These are phyloP conservation scores for Beta corolliflora DNA, from an alignment of 179 eudicot genomes.

Conservation along the genomic window DNA sequence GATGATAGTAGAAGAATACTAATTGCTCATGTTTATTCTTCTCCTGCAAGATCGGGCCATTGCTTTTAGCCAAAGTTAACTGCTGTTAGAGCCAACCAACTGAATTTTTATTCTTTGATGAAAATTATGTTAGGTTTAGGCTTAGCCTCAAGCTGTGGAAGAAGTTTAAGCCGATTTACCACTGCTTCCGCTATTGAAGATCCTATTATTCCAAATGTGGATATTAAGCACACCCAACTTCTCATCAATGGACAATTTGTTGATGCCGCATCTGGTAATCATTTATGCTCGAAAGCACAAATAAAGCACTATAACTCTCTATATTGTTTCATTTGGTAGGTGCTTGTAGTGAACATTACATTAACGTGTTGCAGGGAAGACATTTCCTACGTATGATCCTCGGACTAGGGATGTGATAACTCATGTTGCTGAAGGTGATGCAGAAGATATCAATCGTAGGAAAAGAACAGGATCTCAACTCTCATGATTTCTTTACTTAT, in stretches of 20 bases:
- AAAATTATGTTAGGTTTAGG: conserved; percentile 40
- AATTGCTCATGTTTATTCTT: background rate
- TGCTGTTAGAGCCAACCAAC: background rate
- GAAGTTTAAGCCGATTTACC: conserved; percentile 46
- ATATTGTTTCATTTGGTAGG: background rate
- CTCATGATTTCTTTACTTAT: too few species aligned
- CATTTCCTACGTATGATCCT: conserved; percentile 82
- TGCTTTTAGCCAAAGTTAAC: too few species aligned
- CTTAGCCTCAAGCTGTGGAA: conserved; percentile 38
- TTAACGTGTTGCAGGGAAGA: conserved; percentile 58
- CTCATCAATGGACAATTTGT: conserved; percentile 90
- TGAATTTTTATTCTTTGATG: background rate
- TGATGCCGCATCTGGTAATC: conserved; percentile 86
- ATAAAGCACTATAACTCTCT: too few species aligned
- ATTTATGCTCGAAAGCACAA: background rate
- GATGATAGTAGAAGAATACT: background rate
- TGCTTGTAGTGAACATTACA: too few species aligned
- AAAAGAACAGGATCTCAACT: too few species aligned
- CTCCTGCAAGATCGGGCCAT: background rate
- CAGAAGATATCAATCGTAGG: conserved; percentile 77
- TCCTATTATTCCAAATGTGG: conserved; percentile 66
- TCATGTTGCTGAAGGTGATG: conserved; percentile 74
- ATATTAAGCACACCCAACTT: conserved; percentile 68
- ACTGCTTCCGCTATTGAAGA: conserved; percentile 67
- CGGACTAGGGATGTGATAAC: too few species aligned